Evolutionary conservation across 2,329 filamentous ascomycete species (phyloP), one percentile per base, ranked within the genome.

Genomic region (Polychaeton citri): DNA sequence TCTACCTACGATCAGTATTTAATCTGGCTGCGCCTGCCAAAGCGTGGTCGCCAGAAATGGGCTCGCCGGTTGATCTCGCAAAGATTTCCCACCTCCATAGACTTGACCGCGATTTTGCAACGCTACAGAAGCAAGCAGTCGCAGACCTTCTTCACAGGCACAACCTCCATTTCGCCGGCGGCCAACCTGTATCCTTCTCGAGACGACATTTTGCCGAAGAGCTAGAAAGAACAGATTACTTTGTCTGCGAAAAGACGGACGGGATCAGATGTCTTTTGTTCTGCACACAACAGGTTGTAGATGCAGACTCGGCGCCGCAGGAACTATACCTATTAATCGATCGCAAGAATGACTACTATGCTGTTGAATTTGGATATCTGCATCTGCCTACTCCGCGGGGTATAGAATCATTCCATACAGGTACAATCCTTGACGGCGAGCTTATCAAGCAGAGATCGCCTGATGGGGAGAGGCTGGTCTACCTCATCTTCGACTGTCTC

Each of bases 241-340:
- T 87, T 57, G 81, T 98, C 45, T 95, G 88, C 67, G 90, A 98
- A 62, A 98, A 98, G 65, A 94, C 88, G 1, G 90, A 98, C 55
- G 90, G 90, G 37, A 84, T 96, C 44, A 78, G 90, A 44, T 95
- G 92, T 58, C 73, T 98, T n/a, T 74, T 98, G 45, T 96, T 92
- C 66, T 76, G 90, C 45, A 85, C 83, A 34, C 64, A 66, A 17
- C 70, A 76, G 30, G 56, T 64, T 5, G 65, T 64, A 36, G 46
- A 55, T 33, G 32, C 32, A 15, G 39, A 42, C 5, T 41, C 35
- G 19, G 32, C 32, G 6, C 18, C 34, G 3, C 8, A 20, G 15
- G 85, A 92, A 55, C 72, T 79, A 17, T 82, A 90, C 54, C 95
- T 94, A 64, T 71, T 98, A 38, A 94, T 98, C 62, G 88, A 98